Percentiles rank a stretch among this genome's conserved stretches.
These are phyloP conservation scores for Coniochaeta pulveracea DNA, from an alignment of 2,329 filamentous ascomycete genomes.

Conservation along the genomic window DNA sequence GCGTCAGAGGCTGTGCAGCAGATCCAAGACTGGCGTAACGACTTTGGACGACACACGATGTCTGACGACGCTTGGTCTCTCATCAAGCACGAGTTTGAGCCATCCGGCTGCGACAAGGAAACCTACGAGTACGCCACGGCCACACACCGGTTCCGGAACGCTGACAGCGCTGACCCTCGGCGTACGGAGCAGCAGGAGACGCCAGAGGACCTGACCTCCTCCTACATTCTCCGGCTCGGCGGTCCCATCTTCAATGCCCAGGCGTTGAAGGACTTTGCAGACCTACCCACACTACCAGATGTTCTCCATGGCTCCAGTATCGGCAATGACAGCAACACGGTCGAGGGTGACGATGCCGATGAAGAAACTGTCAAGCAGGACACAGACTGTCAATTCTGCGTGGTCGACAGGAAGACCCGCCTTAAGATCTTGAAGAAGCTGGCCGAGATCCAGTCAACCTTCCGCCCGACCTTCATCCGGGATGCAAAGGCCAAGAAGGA, in stretches of 20 bases:
- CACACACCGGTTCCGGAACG: background rate
- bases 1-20: background rate
- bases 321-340: too few species aligned
- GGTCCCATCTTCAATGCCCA: slow-evolving; percentile 3
- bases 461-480: slow-evolving; percentile 6
- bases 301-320: background rate
- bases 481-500: slow-evolving; percentile 8
- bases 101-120: slow-evolving; percentile 6
- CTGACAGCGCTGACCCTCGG: background rate
- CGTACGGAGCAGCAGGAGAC: background rate
- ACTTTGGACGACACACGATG: background rate
- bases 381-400: slow-evolving; percentile 5
- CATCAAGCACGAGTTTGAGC: slow-evolving; percentile 2
- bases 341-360: too few species aligned
- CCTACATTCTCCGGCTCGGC: slow-evolving; percentile 7
- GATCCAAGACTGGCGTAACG: background rate
- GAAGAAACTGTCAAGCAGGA: slow-evolving; percentile 5
- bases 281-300: background rate
- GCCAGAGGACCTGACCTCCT: slow-evolving; percentile 1
- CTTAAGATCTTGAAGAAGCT: slow-evolving; percentile 1
- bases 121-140: slow-evolving; percentile 6
- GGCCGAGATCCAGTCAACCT: background rate
- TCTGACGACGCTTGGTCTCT: background rate
- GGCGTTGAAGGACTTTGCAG: slow-evolving; percentile 1
- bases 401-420: slow-evolving; percentile 1